A percentile compares a stretch with the other conserved stretches of the same genome.
Conservation (phyloP, 805 yeast genomes). For the Metschnikowia colocasiae region DNA sequence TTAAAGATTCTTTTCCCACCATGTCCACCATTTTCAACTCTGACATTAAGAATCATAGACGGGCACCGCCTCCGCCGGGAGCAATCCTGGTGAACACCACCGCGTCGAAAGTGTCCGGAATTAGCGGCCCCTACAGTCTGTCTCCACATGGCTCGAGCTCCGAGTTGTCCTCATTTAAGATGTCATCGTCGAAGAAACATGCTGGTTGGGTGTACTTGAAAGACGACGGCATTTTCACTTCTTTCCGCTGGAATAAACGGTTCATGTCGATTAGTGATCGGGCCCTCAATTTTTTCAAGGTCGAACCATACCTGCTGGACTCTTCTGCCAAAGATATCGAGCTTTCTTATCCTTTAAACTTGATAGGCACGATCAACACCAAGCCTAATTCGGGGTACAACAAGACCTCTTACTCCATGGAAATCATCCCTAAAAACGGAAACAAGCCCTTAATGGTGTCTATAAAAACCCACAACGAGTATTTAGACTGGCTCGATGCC, state of each 20-base stretch:
- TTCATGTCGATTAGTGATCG: conserved; percentile 75
- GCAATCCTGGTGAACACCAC: not conserved
- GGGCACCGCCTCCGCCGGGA: conserved; percentile 44
- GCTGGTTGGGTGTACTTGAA: conserved; percentile 89
- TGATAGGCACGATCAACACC: conserved; percentile 46
- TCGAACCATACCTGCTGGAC: conserved; percentile 40
- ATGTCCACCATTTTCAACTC: conserved; percentile 42
- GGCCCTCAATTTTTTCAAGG: conserved; percentile 69
- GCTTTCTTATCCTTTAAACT: conserved; percentile 36
- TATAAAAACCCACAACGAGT: conserved; percentile 73
- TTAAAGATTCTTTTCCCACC: not conserved
- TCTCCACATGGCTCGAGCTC: conserved; percentile 3
- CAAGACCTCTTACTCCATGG: conserved; percentile 60
- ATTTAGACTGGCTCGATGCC: conserved; percentile 87
- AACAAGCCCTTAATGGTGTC: conserved; percentile 67
- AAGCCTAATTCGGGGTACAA: conserved; percentile 50
- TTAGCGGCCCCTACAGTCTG: not conserved
- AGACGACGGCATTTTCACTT: conserved; percentile 80
- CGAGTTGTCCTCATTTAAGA: conserved; percentile 8
- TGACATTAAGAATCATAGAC: conserved; percentile 39
- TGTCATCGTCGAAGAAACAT: conserved; percentile 20
- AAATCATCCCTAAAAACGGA: conserved; percentile 55
- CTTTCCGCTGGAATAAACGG: conserved; percentile 90
- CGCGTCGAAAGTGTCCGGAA: not conserved
- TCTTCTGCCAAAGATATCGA: conserved; percentile 45